These are phyloP conservation scores for Handroanthus guayacan DNA, from an alignment of 257 asterid species.

Conservation along the genomic window DNA sequence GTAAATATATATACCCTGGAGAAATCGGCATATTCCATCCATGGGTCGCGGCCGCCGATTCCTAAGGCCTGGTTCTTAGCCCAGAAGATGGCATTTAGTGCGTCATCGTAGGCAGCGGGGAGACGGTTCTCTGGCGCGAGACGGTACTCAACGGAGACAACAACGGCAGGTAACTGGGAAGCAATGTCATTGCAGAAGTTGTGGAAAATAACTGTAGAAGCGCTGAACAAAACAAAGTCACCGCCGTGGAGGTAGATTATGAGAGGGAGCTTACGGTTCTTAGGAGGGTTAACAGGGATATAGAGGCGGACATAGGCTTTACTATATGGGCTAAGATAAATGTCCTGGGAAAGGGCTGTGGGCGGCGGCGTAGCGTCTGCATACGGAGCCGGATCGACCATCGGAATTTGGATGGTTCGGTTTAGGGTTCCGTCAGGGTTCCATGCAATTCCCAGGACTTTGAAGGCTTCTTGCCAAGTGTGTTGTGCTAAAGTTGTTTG, in stretches of 20 bases:
- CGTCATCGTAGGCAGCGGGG: conserved; percentile 44
- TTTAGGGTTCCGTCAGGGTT: conserved; percentile 24
- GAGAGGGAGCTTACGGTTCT: background rate
- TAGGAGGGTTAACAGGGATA: conserved; percentile 22
- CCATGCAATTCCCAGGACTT: conserved; percentile 22
- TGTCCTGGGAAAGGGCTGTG: conserved; percentile 22
- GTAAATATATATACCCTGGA: too few relatives aligned
- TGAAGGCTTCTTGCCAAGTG: conserved; percentile 34
- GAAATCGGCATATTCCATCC: conserved; percentile 30
- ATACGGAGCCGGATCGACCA: conserved; percentile 15
- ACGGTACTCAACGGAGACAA: conserved; percentile 37
- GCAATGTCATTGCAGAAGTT: conserved; percentile 35
- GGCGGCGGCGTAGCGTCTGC: background rate
- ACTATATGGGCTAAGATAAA: background rate
- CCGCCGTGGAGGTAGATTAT: conserved; percentile 15
- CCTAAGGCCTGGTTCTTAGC: conserved; percentile 20
- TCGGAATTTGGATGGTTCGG: conserved; percentile 21
- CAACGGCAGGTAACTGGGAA: conserved; percentile 21
- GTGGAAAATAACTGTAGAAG: conserved; percentile 31
- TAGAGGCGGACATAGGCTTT: conserved; percentile 27
- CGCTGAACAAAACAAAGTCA: conserved; percentile 24
- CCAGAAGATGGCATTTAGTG: conserved; percentile 33
- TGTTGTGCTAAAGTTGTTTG: background rate
- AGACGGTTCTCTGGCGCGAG: conserved; percentile 43
- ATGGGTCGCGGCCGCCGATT: conserved; percentile 28